These are phyloP conservation scores for Geotrichum carabidarum DNA, from an alignment of 1,139 yeast species.

Conservation along the genomic window DNA sequence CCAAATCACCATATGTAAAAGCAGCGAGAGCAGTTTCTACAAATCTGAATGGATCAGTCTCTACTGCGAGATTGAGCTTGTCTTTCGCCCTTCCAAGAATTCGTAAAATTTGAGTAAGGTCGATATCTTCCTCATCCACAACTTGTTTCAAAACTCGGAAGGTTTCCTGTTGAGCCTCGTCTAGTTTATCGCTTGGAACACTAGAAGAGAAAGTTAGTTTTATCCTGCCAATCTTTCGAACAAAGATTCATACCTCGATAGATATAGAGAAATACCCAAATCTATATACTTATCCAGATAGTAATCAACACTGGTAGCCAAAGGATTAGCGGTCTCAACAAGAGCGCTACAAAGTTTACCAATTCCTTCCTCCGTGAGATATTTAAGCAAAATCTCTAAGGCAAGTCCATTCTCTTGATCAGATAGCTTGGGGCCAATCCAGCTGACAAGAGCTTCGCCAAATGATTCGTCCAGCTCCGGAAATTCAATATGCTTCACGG, in stretches of 20 bases:
- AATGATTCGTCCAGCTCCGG: conserved; percentile 86
- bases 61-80: conserved; percentile 60
- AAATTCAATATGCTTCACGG: conserved; percentile 57
- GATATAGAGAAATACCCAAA: conserved; percentile 12
- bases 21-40: conserved; percentile 68
- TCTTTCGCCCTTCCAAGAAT: conserved; percentile 61
- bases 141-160: conserved; percentile 52
- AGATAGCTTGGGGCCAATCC: conserved; percentile 73
- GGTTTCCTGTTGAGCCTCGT: conserved; percentile 49
- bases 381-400: conserved; percentile 63
- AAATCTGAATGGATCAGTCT: conserved; percentile 57
- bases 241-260: conserved; percentile 10
- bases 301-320: conserved; percentile 69
- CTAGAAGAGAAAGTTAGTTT: conserved; percentile 58
- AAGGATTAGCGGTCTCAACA: conserved; percentile 78
- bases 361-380: conserved; percentile 55
- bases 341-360: conserved; percentile 67
- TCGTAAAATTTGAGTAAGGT: conserved; percentile 60
- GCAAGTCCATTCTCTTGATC: conserved; percentile 59
- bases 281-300: conserved; percentile 44
- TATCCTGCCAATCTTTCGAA: conserved; percentile 45
- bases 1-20: conserved; percentile 68
- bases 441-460: conserved; percentile 69
- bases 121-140: conserved; percentile 45
- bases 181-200: conserved; percentile 65